Evolutionary conservation across 2,329 filamentous ascomycete genomes (phyloP).

Genomic region (Cladosporium phlei): DNA sequence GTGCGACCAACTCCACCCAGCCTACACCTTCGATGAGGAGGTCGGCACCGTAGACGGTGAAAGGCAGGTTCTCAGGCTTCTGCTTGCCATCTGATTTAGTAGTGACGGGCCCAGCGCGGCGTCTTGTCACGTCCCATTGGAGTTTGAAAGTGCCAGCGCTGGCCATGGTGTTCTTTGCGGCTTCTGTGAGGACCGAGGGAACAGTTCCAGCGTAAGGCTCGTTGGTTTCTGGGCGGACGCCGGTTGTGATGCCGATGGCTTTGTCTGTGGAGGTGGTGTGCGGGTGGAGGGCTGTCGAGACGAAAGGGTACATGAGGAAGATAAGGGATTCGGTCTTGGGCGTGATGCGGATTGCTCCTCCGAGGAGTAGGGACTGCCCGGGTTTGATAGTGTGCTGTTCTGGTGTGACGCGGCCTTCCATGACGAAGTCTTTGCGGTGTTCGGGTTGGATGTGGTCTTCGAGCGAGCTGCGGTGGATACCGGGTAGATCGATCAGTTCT

Average conservation of each 20-base stretch:
- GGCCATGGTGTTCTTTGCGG: slow-evolving; percentile 30
- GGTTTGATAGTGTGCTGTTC: slow-evolving; percentile 68
- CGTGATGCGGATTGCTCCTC: slow-evolving; percentile 80
- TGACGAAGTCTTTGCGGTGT: slow-evolving; percentile 64
- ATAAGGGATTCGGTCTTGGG: slow-evolving; percentile 60
- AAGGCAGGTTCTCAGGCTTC: slow-evolving; percentile 67
- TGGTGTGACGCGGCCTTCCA: slow-evolving; percentile 71
- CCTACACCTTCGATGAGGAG: slow-evolving; percentile 88
- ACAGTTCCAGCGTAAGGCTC: slow-evolving; percentile 53
- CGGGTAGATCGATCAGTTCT: slow-evolving; percentile 89
- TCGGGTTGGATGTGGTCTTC: slow-evolving; percentile 65
- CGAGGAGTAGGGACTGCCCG: slow-evolving; percentile 73
- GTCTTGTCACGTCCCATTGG: slow-evolving; percentile 76
- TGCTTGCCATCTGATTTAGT: slow-evolving; percentile 55
- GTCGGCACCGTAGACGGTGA: slow-evolving; percentile 73
- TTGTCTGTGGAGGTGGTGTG: slow-evolving; percentile 79
- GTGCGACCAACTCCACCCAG: slow-evolving; percentile 83
- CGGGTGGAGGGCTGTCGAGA: slow-evolving; percentile 57
- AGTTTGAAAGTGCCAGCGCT: slow-evolving; percentile 73
- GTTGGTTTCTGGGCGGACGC: slow-evolving; percentile 38
- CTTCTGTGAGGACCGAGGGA: slow-evolving; percentile 53
- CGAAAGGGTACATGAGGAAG: slow-evolving; percentile 81
- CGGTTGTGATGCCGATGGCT: slow-evolving; percentile 65
- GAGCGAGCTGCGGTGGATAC: slow-evolving; percentile 69
- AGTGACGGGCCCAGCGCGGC: slow-evolving; percentile 69